Percentiles rank a stretch among this genome's conserved stretches.
Evolutionary conservation across 2,329 filamentous ascomycete genomes (phyloP).

Genomic region (Neopestalotiopsis sp.): DNA sequence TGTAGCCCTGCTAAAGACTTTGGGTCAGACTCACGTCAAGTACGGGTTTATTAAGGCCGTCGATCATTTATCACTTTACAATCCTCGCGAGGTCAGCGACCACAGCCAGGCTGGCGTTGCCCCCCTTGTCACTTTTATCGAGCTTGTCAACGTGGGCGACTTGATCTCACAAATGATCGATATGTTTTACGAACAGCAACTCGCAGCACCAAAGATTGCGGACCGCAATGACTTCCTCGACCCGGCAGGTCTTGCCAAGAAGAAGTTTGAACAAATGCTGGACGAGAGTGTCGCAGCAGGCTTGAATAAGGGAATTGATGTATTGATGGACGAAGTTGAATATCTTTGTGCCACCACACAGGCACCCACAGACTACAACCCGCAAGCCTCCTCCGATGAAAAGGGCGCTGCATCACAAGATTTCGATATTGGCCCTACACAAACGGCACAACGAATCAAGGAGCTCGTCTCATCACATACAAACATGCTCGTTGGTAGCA

Average conservation of each 20-base stretch:
- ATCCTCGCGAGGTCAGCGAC: conserved; percentile 80
- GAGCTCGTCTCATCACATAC: conserved; percentile 88
- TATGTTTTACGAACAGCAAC: conserved; percentile 96
- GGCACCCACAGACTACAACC: conserved; percentile 88
- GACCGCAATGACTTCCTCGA: conserved; percentile 96
- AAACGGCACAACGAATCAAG: conserved; percentile 80
- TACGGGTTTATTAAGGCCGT: conserved; percentile 94
- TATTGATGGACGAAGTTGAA: conserved; percentile 97
- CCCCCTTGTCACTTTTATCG: conserved; percentile 92
- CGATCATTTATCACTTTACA: conserved; percentile 87
- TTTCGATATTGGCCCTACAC: conserved; percentile 66
- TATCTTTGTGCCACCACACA: conserved; percentile 92
- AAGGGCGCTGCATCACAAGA: conserved; percentile 37
- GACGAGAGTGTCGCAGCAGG: conserved; percentile 96
- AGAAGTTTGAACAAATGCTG: conserved; percentile 97
- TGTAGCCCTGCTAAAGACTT: conserved; percentile 78
- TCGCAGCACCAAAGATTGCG: conserved; percentile 79
- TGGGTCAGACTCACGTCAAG: conserved; percentile 87
- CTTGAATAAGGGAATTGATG: conserved; percentile 96
- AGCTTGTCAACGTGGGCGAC: conserved; percentile 97
- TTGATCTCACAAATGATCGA: conserved; percentile 99
- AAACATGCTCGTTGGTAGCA: conserved; percentile 89
- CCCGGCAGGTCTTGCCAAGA: conserved; percentile 91
- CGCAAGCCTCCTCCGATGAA: conserved; percentile 47
- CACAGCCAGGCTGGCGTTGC: conserved; percentile 77